phyloP scores from a whole-genome alignment of 495 filamentous ascomycete species.

The Tuber brumale region DNA sequence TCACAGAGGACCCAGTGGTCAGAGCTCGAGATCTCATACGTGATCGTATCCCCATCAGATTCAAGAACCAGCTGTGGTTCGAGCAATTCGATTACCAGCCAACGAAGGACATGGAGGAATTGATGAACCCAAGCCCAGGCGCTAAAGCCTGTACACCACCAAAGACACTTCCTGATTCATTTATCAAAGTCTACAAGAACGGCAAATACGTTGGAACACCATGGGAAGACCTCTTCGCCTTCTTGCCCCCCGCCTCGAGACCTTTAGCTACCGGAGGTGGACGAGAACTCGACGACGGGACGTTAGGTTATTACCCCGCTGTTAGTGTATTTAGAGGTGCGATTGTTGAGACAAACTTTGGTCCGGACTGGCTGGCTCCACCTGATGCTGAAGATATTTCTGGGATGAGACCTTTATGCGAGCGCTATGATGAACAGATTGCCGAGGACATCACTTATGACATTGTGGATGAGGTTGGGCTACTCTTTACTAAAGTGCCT shows the following conservation, averaged over 20 bases:
- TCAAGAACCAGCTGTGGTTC: slow-evolving; percentile 87
- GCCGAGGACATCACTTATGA: slow-evolving; percentile 91
- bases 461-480: slow-evolving; percentile 83
- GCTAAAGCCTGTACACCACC: slow-evolving; percentile 50
- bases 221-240: slow-evolving; percentile 82
- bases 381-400: slow-evolving; percentile 51
- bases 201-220: slow-evolving; percentile 77
- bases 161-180: slow-evolving; percentile 73
- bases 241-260: slow-evolving; percentile 82
- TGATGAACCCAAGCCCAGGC: slow-evolving; percentile 66
- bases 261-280: slow-evolving; percentile 67
- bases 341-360: slow-evolving; percentile 85
- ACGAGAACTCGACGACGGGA: slow-evolving; percentile 84
- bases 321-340: slow-evolving; percentile 87
- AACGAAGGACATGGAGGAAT: slow-evolving; percentile 80
- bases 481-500: slow-evolving; percentile 60
- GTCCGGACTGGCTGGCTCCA: slow-evolving; percentile 81
- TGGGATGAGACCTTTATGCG: slow-evolving; percentile 56
- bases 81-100: slow-evolving; percentile 88
- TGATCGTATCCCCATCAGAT: slow-evolving; percentile 87
- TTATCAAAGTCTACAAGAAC: slow-evolving; percentile 87
- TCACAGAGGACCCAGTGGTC: slow-evolving; percentile 39
- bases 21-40: slow-evolving; percentile 71
- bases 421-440: slow-evolving; percentile 88
- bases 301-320: slow-evolving; percentile 90